Evolutionary conservation across 306 rosid species (phyloP), one percentile per base, ranked within the genome.

Genomic region (Urtica urens): DNA sequence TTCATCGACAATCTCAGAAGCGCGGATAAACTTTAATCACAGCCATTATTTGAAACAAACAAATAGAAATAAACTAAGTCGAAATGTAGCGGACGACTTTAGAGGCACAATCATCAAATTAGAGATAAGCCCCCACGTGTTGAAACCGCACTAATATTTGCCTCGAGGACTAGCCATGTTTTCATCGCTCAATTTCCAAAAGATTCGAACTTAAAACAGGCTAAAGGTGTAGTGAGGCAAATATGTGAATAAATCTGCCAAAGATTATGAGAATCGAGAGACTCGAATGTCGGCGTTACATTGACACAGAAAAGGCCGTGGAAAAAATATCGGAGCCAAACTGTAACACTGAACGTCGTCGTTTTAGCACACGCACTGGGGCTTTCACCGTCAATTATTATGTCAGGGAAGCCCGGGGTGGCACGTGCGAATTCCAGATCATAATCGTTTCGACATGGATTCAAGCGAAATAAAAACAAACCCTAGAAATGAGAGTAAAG

Each of bases 191-290:
- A 46, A 52, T 66, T 39, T 4, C 3, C 3, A 31, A 31, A 31
- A 31, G 10, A 31, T 7, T 31, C 37, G n/a, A 7, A 54, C 19
- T 44, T 49, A 84, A 80, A 84, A 42, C 55, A 81, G 69, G 81
- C 82, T 85, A 76, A 81, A 78, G 87, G 80, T 67, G 74, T 70
- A 72, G 63, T 54, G 78, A 85, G 95, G 95, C 93, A 19, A 35
- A 45, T 0, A 2, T 3, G 12, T 15, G 10, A 16, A 2, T n/a
- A n/a, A n/a, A n/a, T n/a, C n/a, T n/a, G n/a, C n/a, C n/a, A 11
- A 0, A 24, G 12, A 1, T 15, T 0, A 10, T 22, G 2, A 20
- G 2, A 10, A 5, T 43, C 37, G n/a, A n/a, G n/a, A n/a, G n/a
- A n/a, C n/a, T n/a, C n/a, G n/a, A 23, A 73, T 78, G 29, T 78